Evolutionary conservation across 177 flowering plant genomes (phyloP).

Genomic region (Vitis hybrid): DNA sequence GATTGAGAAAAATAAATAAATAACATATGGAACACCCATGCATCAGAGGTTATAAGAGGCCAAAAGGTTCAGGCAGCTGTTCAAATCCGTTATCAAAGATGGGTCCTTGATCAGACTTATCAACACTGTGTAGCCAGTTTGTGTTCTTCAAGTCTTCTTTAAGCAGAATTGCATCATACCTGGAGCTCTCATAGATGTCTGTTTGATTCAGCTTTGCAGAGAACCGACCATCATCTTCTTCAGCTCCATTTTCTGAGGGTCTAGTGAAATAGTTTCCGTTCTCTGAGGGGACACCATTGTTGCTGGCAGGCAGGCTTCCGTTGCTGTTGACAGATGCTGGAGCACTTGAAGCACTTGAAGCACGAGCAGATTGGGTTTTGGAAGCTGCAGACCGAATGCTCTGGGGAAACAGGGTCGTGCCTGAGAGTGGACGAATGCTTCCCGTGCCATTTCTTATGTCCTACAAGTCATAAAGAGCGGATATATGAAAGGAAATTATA

Average conservation of each 20-base stretch:
- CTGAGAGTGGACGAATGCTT: conserved; percentile 52
- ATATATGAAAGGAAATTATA: background rate
- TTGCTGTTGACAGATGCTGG: conserved; percentile 33
- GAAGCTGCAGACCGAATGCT: conserved; percentile 66
- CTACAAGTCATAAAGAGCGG: conserved; percentile 28
- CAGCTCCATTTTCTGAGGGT: conserved; percentile 31
- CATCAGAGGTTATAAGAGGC: conserved; percentile 37
- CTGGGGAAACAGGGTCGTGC: conserved; percentile 78
- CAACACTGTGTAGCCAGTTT: conserved; percentile 77
- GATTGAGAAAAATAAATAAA: background rate
- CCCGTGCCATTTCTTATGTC: conserved; percentile 73
- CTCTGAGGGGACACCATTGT: conserved; percentile 30
- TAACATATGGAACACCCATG: background rate
- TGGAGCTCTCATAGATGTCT: conserved; percentile 79
- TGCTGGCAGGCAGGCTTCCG: conserved; percentile 25
- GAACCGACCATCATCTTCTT: conserved; percentile 29
- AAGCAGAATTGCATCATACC: conserved; percentile 77
- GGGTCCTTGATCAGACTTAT: conserved; percentile 57
- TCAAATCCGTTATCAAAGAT: conserved; percentile 81
- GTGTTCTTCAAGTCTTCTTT: conserved; percentile 85
- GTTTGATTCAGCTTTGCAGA: conserved; percentile 44
- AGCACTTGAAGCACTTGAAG: conserved; percentile 17
- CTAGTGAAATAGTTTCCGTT: conserved; percentile 34
- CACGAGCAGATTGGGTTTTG: conserved; percentile 43
- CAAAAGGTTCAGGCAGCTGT: conserved; percentile 83